Conservation (phyloP, 2,329 filamentous ascomycete species). For the Fusarium camptoceras region DNA sequence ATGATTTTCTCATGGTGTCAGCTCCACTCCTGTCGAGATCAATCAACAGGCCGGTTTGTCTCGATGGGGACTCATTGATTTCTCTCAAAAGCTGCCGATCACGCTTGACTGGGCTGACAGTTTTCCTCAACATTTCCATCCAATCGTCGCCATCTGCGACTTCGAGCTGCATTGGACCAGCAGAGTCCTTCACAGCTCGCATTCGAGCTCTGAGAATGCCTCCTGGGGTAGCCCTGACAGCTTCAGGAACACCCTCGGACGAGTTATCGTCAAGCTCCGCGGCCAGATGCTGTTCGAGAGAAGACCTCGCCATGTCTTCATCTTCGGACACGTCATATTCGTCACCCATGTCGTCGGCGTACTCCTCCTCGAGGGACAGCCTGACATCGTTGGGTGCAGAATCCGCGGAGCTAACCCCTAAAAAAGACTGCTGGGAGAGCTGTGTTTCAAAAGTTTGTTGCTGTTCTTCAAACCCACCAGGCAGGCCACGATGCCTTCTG, state of each 20-base stretch:
- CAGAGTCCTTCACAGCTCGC: slow-evolving; percentile 71
- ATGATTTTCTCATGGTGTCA: slow-evolving; percentile 61
- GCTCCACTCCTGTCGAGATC: slow-evolving; percentile 55
- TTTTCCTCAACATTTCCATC: slow-evolving; percentile 93
- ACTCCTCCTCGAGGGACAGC: slow-evolving; percentile 71
- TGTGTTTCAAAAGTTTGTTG: slow-evolving; percentile 67
- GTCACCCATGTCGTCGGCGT: slow-evolving; percentile 68
- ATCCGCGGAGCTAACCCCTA: slow-evolving; percentile 91
- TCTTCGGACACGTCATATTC: slow-evolving; percentile 81
- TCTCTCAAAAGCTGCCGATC: slow-evolving; percentile 79
- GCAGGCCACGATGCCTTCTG: slow-evolving; percentile 66
- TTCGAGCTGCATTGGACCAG: slow-evolving; percentile 68
- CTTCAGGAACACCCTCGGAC: slow-evolving; percentile 63
- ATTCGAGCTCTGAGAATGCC: slow-evolving; percentile 72
- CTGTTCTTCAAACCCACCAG: slow-evolving; percentile 82
- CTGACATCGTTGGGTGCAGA: slow-evolving; percentile 72
- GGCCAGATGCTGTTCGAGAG: slow-evolving; percentile 77
- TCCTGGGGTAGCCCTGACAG: slow-evolving; percentile 63
- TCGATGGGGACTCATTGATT: slow-evolving; percentile 65
- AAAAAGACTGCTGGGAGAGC: slow-evolving; percentile 81
- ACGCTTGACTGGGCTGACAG: slow-evolving; percentile 92
- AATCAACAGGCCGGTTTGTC: slow-evolving; percentile 44
- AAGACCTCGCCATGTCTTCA: slow-evolving; percentile 83
- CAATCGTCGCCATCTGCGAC: slow-evolving; percentile 83
- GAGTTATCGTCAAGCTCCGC: slow-evolving; percentile 75